These are phyloP conservation scores for Trichoderma atroviride DNA, from an alignment of 2,329 filamentous ascomycete genomes.

Conservation along the genomic window DNA sequence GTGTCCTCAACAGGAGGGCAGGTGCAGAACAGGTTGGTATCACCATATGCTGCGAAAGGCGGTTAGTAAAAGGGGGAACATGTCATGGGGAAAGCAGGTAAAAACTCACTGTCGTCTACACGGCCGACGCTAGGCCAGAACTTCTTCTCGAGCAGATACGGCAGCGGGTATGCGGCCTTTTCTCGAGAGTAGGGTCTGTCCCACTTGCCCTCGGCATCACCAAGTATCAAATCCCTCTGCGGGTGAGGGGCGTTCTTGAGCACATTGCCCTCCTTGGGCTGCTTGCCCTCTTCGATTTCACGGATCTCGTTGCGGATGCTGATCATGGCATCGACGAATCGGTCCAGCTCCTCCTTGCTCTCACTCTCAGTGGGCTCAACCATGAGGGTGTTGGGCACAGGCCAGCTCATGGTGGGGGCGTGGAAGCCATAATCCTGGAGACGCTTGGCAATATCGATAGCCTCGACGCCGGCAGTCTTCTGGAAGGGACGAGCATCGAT, in stretches of 20 bases:
- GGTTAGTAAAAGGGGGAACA: not conserved
- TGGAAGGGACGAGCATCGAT: slow-evolving; percentile 86
- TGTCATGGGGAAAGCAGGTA: slow-evolving; percentile 14
- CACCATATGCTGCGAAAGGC: slow-evolving; percentile 70
- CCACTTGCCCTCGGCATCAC: slow-evolving; percentile 64
- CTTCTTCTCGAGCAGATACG: slow-evolving; percentile 89
- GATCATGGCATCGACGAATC: slow-evolving; percentile 89
- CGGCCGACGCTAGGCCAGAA: slow-evolving; percentile 91
- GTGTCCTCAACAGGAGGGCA: slow-evolving; percentile 80
- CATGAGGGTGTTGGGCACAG: slow-evolving; percentile 93
- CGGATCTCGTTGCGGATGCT: slow-evolving; percentile 83
- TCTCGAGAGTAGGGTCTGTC: slow-evolving; percentile 78
- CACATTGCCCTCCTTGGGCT: slow-evolving; percentile 76
- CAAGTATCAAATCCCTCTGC: slow-evolving; percentile 73
- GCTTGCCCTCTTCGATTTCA: slow-evolving; percentile 77
- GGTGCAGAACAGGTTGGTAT: slow-evolving; percentile 92
- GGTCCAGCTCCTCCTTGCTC: slow-evolving; percentile 87
- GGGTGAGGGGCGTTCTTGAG: slow-evolving; percentile 89
- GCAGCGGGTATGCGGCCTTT: slow-evolving; percentile 82
- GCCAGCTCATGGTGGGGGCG: slow-evolving; percentile 96
- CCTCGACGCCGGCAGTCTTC: slow-evolving; percentile 80
- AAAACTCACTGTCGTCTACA: slow-evolving; percentile 77
- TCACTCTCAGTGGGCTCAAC: slow-evolving; percentile 97
- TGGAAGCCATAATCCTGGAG: slow-evolving; percentile 98
- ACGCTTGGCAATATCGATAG: slow-evolving; percentile 93